These are phyloP conservation scores for Trametes maxima DNA, from an alignment of 768 basidiomycete species.

Conservation along the genomic window DNA sequence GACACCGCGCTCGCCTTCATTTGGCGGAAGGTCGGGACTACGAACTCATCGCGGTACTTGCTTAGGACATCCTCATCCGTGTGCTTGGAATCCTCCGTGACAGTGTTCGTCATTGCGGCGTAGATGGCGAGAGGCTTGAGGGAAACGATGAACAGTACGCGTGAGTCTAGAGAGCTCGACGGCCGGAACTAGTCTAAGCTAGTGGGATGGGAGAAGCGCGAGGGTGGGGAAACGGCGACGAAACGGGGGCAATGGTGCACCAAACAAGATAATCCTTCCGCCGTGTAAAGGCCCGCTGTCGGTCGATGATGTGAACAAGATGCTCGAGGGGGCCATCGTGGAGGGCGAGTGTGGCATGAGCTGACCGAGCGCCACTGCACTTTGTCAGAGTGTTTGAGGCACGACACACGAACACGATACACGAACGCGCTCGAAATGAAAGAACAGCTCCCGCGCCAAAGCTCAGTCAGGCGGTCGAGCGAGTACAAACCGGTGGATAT, in stretches of 20 bases:
- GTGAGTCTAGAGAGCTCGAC: not conserved
- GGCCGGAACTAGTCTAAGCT: not conserved
- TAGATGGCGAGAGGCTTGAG: not conserved
- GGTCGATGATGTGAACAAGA: not conserved
- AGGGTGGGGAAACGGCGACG: slow-evolving; percentile 3
- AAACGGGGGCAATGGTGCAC: not conserved
- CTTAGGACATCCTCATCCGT: slow-evolving; percentile 21
- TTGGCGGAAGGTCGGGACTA: slow-evolving; percentile 40
- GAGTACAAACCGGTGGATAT: too few species aligned
- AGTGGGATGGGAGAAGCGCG: slow-evolving; percentile 7
- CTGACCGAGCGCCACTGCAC: too few species aligned
- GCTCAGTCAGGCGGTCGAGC: too few species aligned
- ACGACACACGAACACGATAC: too few species aligned
- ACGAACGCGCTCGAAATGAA: too few species aligned
- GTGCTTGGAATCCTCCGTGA: slow-evolving; percentile 18
- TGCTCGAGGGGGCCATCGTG: too few species aligned
- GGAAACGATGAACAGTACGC: not conserved
- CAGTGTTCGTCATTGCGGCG: slow-evolving; percentile 1
- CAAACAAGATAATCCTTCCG: not conserved
- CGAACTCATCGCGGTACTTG: slow-evolving; percentile 48
- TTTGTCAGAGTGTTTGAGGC: too few species aligned
- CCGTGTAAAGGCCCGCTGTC: not conserved
- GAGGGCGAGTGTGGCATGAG: too few species aligned
- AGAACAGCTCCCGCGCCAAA: too few species aligned
- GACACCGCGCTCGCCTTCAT: slow-evolving; percentile 31